phyloP scores from a whole-genome alignment of 1,284 basidiomycete species.

The Sporisorium reilianum region DNA sequence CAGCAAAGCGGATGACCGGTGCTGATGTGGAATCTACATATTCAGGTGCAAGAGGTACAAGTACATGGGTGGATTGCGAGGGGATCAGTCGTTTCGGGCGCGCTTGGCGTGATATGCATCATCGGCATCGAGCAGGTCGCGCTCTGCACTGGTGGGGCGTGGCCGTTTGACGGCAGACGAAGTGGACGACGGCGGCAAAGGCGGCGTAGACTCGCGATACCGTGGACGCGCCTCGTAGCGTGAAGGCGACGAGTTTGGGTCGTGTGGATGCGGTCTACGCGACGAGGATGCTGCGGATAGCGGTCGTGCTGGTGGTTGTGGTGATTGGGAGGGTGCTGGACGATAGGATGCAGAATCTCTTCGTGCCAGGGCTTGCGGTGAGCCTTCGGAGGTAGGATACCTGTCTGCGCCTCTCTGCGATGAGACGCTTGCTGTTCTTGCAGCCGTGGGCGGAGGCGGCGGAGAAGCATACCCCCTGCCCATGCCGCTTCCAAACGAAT shows the following conservation, averaged over 20 bases:
- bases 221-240: constrained; percentile 18
- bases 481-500: constrained; percentile 18
- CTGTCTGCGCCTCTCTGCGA: constrained; percentile 20
- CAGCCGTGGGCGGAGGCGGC: constrained; percentile 6
- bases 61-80: constrained; percentile 5
- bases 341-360: constrained; percentile 20
- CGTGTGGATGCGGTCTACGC: constrained; percentile 14
- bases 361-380: constrained; percentile 5
- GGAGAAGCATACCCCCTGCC: constrained; percentile 24
- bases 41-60: constrained; percentile 11
- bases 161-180: constrained; percentile 28
- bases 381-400: constrained; percentile 21
- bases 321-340: constrained; percentile 15
- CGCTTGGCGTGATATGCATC: constrained; percentile 31
- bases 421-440: not conserved
- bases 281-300: not conserved
- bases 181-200: constrained; percentile 8
- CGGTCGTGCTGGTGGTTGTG: constrained; percentile 6
- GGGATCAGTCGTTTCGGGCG: constrained; percentile 31
- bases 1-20: too few species aligned
- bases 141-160: constrained; percentile 25
- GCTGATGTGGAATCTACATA: too few species aligned
- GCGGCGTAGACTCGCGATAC: constrained; percentile 26
- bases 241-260: constrained; percentile 19
- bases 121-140: constrained; percentile 30